Evolutionary conservation across 805 yeast genomes (phyloP).

Genomic region (Isabelozyma rhagii): DNA sequence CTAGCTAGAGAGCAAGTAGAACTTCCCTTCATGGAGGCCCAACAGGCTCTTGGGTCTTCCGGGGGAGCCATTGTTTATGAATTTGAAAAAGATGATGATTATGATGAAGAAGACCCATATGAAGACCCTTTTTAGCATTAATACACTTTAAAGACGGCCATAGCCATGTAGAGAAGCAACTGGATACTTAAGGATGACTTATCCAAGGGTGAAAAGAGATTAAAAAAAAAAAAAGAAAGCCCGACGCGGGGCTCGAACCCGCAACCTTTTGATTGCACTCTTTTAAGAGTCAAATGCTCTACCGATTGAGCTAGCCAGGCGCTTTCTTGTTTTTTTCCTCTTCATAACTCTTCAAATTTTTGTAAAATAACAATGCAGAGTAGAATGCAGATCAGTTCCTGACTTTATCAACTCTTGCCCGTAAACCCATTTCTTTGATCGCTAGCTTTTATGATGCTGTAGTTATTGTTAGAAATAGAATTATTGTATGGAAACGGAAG

Average conservation of each 20-base stretch:
- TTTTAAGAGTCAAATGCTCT: constrained; percentile 10
- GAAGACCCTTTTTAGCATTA: constrained; percentile 80
- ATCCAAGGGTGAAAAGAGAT: not conserved
- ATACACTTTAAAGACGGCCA: not conserved
- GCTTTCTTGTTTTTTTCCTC: not conserved
- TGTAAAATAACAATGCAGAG: too few relatives aligned
- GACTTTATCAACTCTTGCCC: too few relatives aligned
- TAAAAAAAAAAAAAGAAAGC: constrained; percentile 3
- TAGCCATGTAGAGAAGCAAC: not conserved
- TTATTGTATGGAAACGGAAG: too few relatives aligned
- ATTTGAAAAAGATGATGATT: constrained; percentile 95
- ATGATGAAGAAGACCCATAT: constrained; percentile 96
- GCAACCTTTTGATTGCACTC: constrained; percentile 9
- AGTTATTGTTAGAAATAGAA: too few relatives aligned
- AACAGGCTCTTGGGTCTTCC: constrained; percentile 49
- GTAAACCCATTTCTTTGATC: too few relatives aligned
- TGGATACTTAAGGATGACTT: not conserved
- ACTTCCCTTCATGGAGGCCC: constrained; percentile 90
- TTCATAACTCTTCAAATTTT: too few relatives aligned
- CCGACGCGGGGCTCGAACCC: constrained; percentile 12
- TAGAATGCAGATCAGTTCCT: too few relatives aligned
- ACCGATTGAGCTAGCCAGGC: constrained; percentile 12
- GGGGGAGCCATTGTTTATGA: constrained; percentile 97
- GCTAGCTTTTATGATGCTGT: too few relatives aligned
- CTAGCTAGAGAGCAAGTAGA: constrained; percentile 81